These are phyloP conservation scores for Suillus plorans DNA, from an alignment of 768 basidiomycete genomes.

Conservation along the genomic window DNA sequence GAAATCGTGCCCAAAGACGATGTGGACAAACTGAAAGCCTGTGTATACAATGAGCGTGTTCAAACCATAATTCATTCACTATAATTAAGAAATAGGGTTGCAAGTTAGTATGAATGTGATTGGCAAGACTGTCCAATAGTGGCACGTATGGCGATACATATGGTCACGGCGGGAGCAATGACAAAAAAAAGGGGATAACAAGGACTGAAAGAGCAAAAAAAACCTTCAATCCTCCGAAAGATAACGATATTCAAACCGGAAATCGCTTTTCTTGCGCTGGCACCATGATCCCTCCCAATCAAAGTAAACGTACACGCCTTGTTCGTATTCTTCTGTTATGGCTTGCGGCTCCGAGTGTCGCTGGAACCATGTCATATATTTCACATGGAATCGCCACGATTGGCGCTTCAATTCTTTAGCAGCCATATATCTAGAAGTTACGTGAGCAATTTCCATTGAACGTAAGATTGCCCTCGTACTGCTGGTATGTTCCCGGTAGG, in stretches of 20 bases:
- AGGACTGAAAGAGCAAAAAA: neutral
- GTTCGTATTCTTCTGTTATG: slow-evolving; percentile 99
- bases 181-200: slow-evolving; percentile 11
- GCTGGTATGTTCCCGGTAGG: slow-evolving; percentile 95
- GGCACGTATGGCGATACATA: slow-evolving; percentile 27
- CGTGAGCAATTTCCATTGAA: slow-evolving; percentile 8
- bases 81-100: slow-evolving; percentile 14
- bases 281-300: slow-evolving; percentile 99
- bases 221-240: slow-evolving; percentile 77
- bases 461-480: slow-evolving; percentile 45
- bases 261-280: slow-evolving; percentile 96
- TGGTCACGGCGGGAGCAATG: slow-evolving; percentile 15
- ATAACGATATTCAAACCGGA: slow-evolving; percentile 95
- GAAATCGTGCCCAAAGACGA: slow-evolving; percentile 95
- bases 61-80: slow-evolving; percentile 16
- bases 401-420: slow-evolving; percentile 97
- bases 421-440: slow-evolving; percentile 72
- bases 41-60: slow-evolving; percentile 12
- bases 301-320: slow-evolving; percentile 99
- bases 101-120: slow-evolving; percentile 16
- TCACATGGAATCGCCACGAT: slow-evolving; percentile 99
- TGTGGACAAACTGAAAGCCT: slow-evolving; percentile 86
- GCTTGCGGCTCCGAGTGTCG: slow-evolving; percentile 96
- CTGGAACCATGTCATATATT: slow-evolving; percentile 99
- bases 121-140: slow-evolving; percentile 17